phyloP scores from a whole-genome alignment of 2,329 filamentous ascomycete species.

The Ceratocystis albifundus region DNA sequence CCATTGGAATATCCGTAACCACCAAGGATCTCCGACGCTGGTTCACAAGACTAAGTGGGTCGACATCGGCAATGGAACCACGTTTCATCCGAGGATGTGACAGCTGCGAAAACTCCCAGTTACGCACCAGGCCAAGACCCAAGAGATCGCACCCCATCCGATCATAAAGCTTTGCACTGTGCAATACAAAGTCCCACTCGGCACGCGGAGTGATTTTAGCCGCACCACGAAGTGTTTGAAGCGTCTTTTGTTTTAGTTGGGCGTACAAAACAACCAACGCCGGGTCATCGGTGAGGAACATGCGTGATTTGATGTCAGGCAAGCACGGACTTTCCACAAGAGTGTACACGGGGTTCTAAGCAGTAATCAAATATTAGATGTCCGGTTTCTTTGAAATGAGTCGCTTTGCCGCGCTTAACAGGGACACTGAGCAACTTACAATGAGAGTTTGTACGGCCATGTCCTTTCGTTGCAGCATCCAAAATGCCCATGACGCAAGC shows the following conservation, averaged over 20 bases:
- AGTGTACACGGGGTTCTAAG: constrained; percentile 62
- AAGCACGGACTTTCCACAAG: constrained; percentile 58
- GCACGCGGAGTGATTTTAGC: constrained; percentile 64
- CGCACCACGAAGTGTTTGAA: constrained; percentile 76
- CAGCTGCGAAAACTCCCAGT: constrained; percentile 66
- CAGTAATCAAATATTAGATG: constrained; percentile 1
- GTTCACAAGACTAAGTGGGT: constrained; percentile 54
- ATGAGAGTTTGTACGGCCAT: constrained; percentile 76
- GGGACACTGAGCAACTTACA: constrained; percentile 38
- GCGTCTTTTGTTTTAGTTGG: constrained; percentile 67
- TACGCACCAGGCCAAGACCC: constrained; percentile 70
- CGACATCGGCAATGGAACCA: constrained; percentile 33
- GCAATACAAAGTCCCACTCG: constrained; percentile 82
- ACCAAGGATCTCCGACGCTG: constrained; percentile 63
- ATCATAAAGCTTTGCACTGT: constrained; percentile 72
- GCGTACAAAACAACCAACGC: constrained; percentile 78
- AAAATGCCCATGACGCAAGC: constrained; percentile 92
- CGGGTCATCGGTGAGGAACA: constrained; percentile 83
- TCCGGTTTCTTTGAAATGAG: neutral
- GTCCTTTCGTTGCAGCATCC: constrained; percentile 71
- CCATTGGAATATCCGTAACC: constrained; percentile 57
- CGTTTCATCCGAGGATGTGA: constrained; percentile 33
- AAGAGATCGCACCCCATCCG: constrained; percentile 90
- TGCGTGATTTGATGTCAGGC: constrained; percentile 59
- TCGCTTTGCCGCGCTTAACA: too few species aligned